Conservation (phyloP, 495 filamentous ascomycete genomes). For the Amphirosellinia nigrospora region DNA sequence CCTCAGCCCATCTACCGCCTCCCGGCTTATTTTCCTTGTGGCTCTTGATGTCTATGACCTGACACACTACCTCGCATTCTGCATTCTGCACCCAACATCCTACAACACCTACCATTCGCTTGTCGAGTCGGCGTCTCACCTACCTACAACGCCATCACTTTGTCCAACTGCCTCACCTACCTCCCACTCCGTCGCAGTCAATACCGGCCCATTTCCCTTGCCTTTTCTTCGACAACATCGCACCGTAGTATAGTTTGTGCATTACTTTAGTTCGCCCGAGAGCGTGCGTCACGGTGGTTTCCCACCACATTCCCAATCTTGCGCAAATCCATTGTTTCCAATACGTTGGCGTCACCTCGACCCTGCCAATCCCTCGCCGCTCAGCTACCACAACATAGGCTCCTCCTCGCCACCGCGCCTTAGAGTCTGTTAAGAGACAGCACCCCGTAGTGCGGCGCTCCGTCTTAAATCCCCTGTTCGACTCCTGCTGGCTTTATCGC, state of each 20-base stretch:
- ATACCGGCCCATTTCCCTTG: slow-evolving; percentile 13
- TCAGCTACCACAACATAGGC: slow-evolving; percentile 17
- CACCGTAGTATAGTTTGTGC: slow-evolving; percentile 10
- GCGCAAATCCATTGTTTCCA: slow-evolving; percentile 7
- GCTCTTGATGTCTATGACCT: slow-evolving; percentile 11
- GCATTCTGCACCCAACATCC: slow-evolving; percentile 15
- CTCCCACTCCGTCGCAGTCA: slow-evolving; percentile 21
- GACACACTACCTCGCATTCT: slow-evolving; percentile 7
- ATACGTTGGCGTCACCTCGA: slow-evolving; percentile 15
- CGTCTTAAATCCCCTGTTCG: background rate
- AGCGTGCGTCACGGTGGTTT: slow-evolving; percentile 10
- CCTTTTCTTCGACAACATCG: slow-evolving; percentile 12
- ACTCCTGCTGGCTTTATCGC: background rate
- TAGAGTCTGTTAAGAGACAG: background rate
- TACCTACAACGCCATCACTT: slow-evolving; percentile 21
- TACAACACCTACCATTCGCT: slow-evolving; percentile 20
- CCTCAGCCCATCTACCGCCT: slow-evolving; percentile 7
- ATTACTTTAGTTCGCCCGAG: slow-evolving; percentile 10
- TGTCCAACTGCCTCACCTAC: slow-evolving; percentile 18
- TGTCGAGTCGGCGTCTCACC: slow-evolving; percentile 26
- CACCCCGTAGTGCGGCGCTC: background rate
- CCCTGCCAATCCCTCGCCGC: slow-evolving; percentile 19
- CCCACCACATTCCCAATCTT: background rate
- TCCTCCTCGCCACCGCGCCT: slow-evolving; percentile 20
- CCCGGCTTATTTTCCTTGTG: slow-evolving; percentile 15